Evolutionary conservation across 2,329 filamentous ascomycete genomes (phyloP), one percentile per base, ranked within the genome.

Genomic region (Chaetomiaceae sp.): DNA sequence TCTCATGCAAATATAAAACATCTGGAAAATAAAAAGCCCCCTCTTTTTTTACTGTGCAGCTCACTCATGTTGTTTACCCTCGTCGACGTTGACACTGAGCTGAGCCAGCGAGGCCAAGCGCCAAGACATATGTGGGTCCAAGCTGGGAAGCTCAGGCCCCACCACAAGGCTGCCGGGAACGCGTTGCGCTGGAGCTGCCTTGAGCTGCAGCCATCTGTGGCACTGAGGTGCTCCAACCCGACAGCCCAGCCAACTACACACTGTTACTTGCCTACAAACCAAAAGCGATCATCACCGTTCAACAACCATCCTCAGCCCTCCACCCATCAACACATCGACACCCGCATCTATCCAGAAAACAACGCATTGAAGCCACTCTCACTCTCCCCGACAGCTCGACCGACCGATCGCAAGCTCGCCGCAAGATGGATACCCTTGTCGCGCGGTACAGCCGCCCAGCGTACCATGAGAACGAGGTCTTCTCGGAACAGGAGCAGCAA

Each of bases 351-450:
- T 5, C 31, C 31, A n/a, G 16, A 37, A 43, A 30, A 31, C 9
- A 19, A 20, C 21, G 37, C 38, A 21, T 14, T 6, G 12, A n/a
- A 14, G 17, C 9, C 27, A 17, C 19, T 41, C 12, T 17, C 21
- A 20, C 23, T 23, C 19, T 23, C 10, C 25, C 25, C 6, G 30
- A 44, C 17, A 37, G 23, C 19, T 2, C 19, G 16, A 10, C 4
- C 13, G n/a, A 35, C 19, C 41, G 7, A 19, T 21, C 30, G 16
- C 23, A 57, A 59, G 50, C 30, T 44, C 46, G 64, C 67, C 64
- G 48, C 46, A 53, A 19, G 30, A 99, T 99, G 93, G 89, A 99
- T 72, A 82, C 89, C 63, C 83, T 99, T 68, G 89, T 99, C 63
- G 85, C 91, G 62, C 87, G 86, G 71, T 97, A 97, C 81, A 89